These are phyloP conservation scores for Fusarium praegraminearum DNA, from an alignment of 2,329 filamentous ascomycete genomes.

Conservation along the genomic window DNA sequence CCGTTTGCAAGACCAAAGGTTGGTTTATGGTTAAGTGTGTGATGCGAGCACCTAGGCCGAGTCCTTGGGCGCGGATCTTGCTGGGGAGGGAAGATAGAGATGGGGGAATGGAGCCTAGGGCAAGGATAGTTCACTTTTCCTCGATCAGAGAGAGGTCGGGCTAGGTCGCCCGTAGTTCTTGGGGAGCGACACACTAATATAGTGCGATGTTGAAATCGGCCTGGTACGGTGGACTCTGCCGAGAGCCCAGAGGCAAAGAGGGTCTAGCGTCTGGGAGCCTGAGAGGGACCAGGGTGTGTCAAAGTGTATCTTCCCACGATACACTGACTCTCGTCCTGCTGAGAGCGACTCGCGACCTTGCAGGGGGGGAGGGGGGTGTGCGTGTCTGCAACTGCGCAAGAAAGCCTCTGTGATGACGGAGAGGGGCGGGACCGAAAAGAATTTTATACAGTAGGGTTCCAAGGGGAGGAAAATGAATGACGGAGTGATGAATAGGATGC, in stretches of 20 bases:
- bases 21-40: conserved; percentile 51
- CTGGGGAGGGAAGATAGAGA: conserved; percentile 45
- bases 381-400: conserved; percentile 32
- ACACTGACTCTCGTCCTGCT: conserved; percentile 49
- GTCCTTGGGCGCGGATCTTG: conserved; percentile 52
- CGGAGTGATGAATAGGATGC: conserved; percentile 47
- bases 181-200: conserved; percentile 57
- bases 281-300: conserved; percentile 47
- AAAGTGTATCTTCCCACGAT: conserved; percentile 47
- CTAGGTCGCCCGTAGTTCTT: conserved; percentile 51
- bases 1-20: conserved; percentile 48
- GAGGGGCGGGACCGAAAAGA: conserved; percentile 49
- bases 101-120: conserved; percentile 47
- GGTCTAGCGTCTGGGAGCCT: conserved; percentile 52
- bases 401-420: conserved; percentile 46
- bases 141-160: conserved; percentile 50
- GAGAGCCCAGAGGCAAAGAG: conserved; percentile 51
- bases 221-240: conserved; percentile 51
- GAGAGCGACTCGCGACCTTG: conserved; percentile 45
- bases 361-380: conserved; percentile 34
- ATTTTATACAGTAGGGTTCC: conserved; percentile 48
- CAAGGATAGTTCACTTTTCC: conserved; percentile 50
- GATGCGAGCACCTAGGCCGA: conserved; percentile 51
- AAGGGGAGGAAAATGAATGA: conserved; percentile 46
- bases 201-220: conserved; percentile 53